Percentiles rank a stretch among this genome's conserved stretches.
Evolutionary conservation across 2,329 filamentous ascomycete species (phyloP).

Genomic region (Zymoseptoria tritici): DNA sequence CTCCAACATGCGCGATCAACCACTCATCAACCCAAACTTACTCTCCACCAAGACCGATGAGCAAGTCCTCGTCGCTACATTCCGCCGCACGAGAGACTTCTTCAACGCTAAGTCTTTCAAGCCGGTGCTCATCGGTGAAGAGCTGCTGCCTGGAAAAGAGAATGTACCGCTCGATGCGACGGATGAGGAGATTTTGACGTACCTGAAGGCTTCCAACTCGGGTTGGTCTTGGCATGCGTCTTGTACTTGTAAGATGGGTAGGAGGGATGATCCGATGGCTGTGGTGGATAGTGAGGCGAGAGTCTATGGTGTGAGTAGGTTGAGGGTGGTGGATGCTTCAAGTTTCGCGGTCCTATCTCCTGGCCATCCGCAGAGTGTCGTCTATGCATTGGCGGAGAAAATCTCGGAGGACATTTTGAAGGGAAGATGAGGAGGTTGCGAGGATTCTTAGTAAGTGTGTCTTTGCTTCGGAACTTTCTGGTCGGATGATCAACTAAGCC

Average conservation of each 20-base stretch:
- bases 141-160: not conserved
- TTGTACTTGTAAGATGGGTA: constrained; percentile 1
- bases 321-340: constrained; percentile 19
- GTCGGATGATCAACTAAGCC: no score
- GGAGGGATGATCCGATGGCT: constrained; percentile 6
- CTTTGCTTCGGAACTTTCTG: no score
- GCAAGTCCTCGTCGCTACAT: constrained; percentile 27
- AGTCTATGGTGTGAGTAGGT: constrained; percentile 14
- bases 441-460: no score
- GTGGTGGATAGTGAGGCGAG: constrained; percentile 13
- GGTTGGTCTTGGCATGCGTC: not conserved
- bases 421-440: not conserved
- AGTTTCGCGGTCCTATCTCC: constrained; percentile 17
- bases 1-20: constrained; percentile 21
- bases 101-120: constrained; percentile 19
- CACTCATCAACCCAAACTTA: constrained; percentile 32
- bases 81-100: constrained; percentile 24
- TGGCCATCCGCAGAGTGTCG: constrained; percentile 20
- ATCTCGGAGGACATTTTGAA: not conserved
- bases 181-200: not conserved
- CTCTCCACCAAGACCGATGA: constrained; percentile 28
- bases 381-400: not conserved
- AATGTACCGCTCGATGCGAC: not conserved
- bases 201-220: not conserved
- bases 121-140: constrained; percentile 7